Base-by-base conservation (phyloP, 169 alveolate species). In the Plasmodium fragile region DNA sequence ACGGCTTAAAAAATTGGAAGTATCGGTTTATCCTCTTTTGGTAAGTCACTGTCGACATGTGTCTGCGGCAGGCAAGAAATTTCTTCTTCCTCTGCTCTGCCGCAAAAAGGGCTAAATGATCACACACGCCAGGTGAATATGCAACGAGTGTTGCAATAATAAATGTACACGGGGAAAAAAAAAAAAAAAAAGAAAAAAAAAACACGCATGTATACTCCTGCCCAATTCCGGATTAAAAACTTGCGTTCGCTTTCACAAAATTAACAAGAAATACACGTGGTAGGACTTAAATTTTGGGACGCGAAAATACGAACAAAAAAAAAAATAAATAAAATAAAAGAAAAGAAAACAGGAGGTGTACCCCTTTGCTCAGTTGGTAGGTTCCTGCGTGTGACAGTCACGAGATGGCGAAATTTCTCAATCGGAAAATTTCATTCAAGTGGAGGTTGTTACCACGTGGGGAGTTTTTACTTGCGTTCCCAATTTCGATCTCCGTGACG, bases 341-440 rank as follows among this genome's bases (percentile, higher is more conserved):
- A 22, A 65, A 65, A 65, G 22, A 65, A 49, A 13, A 49, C 0
- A 49, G 3, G 0, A 13, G 6, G 25, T 13, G 65, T 80, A n/a
- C 18, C 10, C 65, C 32, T 34, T 49, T 80, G 39, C 41, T 18
- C 16, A 22, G 10, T 39, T 1, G 32, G 13, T 81, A 53, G 70
- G 65, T 28, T 4, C 72, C 43, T 16, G 1, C 34, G 39, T 13
- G 49, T 4, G 10, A 49, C 41, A 53, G 8, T 59, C 81, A 87
- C 28, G 93, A 87, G 13, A 73, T 59, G 18, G 94, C 94, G 53
- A 90, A 90, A 28, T 90, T 90, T 18, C 55, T 43, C 18, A 90
- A 69, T 8, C 94, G 45, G 32, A 90, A 90, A 39, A 90, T 80
- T 80, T 90, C 94, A 39, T 90, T 90, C 78, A 90, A 90, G 72